phyloP scores from a whole-genome alignment of 2,329 filamentous ascomycete genomes.

The Ceratocystis alfenasii region DNA sequence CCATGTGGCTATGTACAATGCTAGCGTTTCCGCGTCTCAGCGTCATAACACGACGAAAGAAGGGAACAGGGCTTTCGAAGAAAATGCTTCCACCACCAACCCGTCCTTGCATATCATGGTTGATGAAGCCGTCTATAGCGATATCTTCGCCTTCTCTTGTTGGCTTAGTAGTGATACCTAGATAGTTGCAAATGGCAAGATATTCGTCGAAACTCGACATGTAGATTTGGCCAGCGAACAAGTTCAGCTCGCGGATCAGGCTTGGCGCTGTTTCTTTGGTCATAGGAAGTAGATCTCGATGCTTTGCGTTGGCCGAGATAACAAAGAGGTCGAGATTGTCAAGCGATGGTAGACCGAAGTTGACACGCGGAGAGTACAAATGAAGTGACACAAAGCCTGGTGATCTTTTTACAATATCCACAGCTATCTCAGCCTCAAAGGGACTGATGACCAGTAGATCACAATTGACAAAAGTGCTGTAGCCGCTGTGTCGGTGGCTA shows the following conservation, averaged over 20 bases:
- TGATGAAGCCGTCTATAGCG: conserved; percentile 31
- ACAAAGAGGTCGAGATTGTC: conserved; percentile 38
- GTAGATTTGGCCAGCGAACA: conserved; percentile 60
- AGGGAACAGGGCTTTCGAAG: conserved; percentile 29
- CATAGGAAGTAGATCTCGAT: conserved; percentile 16
- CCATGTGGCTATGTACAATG: conserved; percentile 35
- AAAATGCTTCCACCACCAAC: conserved; percentile 24
- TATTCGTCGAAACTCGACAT: conserved; percentile 46
- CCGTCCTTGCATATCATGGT: conserved; percentile 16
- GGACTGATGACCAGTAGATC: conserved; percentile 41
- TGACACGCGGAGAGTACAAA: conserved; percentile 39
- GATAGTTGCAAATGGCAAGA: conserved; percentile 35
- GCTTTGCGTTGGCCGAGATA: conserved; percentile 26
- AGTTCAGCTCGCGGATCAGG: conserved; percentile 41
- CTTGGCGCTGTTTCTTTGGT: conserved; percentile 12
- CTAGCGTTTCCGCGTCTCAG: conserved; percentile 31
- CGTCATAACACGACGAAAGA: conserved; percentile 31
- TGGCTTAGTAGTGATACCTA: conserved; percentile 36
- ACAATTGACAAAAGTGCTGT: conserved; percentile 30
- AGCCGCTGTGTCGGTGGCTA: too few relatives aligned
- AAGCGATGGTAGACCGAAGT: conserved; percentile 31
- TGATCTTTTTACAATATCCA: conserved; percentile 31
- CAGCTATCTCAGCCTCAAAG: conserved; percentile 44
- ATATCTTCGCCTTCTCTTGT: conserved; percentile 24
- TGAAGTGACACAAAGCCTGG: conserved; percentile 33